Evolutionary conservation across 2,329 filamentous ascomycete species (phyloP).

Genomic region (Pleomassaria siparia): DNA sequence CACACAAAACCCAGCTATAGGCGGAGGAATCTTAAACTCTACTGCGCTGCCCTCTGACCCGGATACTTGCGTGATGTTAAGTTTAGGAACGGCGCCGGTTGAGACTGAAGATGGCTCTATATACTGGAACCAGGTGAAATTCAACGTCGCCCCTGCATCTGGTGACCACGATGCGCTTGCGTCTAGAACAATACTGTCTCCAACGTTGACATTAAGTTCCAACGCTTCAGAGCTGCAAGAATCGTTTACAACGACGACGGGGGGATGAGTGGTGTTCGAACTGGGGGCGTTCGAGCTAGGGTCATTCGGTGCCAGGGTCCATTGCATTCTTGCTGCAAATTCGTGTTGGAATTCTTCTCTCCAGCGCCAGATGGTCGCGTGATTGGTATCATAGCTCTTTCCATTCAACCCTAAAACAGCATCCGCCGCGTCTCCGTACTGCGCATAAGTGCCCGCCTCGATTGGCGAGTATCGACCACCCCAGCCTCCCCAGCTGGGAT

Average conservation of each 20-base stretch:
- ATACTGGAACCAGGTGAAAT: slow-evolving; percentile 52
- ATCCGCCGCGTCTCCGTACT: slow-evolving; percentile 31
- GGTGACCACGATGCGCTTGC: slow-evolving; percentile 47
- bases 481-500: slow-evolving; percentile 50
- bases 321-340: slow-evolving; percentile 50
- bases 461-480: slow-evolving; percentile 47
- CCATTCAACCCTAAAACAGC: slow-evolving; percentile 27
- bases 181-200: slow-evolving; percentile 41
- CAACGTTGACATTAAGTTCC: slow-evolving; percentile 37
- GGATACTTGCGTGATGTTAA: slow-evolving; percentile 10
- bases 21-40: slow-evolving; percentile 7
- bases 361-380: slow-evolving; percentile 54
- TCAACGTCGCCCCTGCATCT: slow-evolving; percentile 42
- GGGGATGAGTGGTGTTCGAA: slow-evolving; percentile 43
- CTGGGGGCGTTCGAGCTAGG: slow-evolving; percentile 7
- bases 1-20: slow-evolving; percentile 6
- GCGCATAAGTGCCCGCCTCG: slow-evolving; percentile 16
- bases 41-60: background rate
- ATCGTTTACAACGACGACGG: slow-evolving; percentile 45
- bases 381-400: slow-evolving; percentile 34
- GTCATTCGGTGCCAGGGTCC: slow-evolving; percentile 41
- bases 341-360: slow-evolving; percentile 50
- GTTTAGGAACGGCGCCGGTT: slow-evolving; percentile 26
- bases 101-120: slow-evolving; percentile 38
- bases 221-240: slow-evolving; percentile 33